These are phyloP conservation scores for Aegilops bicornis DNA, from an alignment of 176 grass and related monocot species.

Conservation along the genomic window DNA sequence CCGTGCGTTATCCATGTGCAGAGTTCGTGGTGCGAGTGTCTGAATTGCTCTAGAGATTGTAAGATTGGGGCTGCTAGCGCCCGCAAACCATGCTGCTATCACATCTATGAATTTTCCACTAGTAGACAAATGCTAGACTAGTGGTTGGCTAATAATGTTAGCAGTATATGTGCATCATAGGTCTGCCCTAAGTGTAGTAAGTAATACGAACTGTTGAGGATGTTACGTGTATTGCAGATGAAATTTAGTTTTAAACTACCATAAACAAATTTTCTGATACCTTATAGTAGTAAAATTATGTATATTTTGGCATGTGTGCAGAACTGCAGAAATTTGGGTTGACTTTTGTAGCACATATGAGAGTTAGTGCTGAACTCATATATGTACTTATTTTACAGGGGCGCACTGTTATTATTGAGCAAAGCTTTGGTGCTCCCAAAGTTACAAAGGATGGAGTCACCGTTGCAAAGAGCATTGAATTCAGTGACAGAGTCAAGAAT, in stretches of 20 bases:
- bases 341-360: background rate
- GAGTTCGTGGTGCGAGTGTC: background rate
- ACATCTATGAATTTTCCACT: background rate
- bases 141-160: background rate
- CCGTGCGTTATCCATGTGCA: background rate
- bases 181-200: background rate
- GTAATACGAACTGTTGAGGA: background rate
- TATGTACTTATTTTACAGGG: conserved; percentile 41
- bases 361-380: background rate
- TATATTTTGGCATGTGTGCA: background rate
- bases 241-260: background rate
- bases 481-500: conserved; percentile 72
- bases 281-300: background rate
- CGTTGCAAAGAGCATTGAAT: conserved; percentile 83
- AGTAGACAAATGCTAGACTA: background rate
- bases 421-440: conserved; percentile 87
- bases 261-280: background rate
- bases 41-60: background rate
- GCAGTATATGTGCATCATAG: background rate
- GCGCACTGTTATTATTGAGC: conserved; percentile 70
- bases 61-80: background rate
- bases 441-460: conserved; percentile 83
- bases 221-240: background rate
- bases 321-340: background rate
- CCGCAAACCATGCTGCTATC: background rate